These are phyloP conservation scores for Coemansia sp. DNA, from an alignment of 192 early-diverging fungal genomes.

Conservation along the genomic window DNA sequence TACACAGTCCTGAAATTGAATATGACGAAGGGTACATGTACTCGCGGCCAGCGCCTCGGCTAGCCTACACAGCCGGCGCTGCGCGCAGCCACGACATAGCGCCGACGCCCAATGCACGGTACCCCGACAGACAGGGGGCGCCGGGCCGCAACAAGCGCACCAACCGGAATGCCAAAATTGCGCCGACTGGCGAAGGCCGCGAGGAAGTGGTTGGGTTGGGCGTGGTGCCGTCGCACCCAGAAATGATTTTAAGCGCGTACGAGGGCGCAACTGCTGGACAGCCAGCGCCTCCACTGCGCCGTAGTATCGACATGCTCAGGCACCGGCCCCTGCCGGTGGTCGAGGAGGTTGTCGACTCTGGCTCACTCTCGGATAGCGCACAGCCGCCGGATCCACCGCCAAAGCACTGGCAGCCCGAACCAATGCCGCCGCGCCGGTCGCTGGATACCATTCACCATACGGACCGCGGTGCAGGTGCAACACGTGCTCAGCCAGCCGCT, in stretches of 20 bases:
- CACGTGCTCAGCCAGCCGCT: conserved; percentile 3
- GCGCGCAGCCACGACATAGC: conserved; percentile 3
- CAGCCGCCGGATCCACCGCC: not conserved
- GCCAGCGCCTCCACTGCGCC: no score
- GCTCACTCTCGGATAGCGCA: conserved; percentile 37
- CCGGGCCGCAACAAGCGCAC: conserved; percentile 21
- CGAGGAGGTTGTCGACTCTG: conserved; percentile 22
- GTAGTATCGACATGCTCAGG: conserved; percentile 11
- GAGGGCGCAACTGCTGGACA: no score
- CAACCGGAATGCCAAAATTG: conserved; percentile 36
- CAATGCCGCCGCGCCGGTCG: conserved; percentile 33
- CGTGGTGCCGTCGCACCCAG: conserved; percentile 34
- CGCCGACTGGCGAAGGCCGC: conserved; percentile 31
- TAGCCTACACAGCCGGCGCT: conserved; percentile 4
- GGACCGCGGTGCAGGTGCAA: not conserved
- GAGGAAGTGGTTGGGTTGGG: conserved; percentile 46
- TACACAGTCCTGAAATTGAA: conserved; percentile 33
- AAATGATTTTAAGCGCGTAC: conserved; percentile 21
- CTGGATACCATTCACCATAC: conserved; percentile 24
- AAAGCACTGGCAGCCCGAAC: conserved; percentile 12
- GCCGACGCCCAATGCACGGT: conserved; percentile 18
- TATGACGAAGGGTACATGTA: conserved; percentile 28
- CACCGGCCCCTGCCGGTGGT: conserved; percentile 18
- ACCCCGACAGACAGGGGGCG: conserved; percentile 8
- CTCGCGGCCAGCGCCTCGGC: conserved; percentile 15